Base-by-base conservation (phyloP, 75 land plant genomes). In the Cryptomeria japonica region DNA sequence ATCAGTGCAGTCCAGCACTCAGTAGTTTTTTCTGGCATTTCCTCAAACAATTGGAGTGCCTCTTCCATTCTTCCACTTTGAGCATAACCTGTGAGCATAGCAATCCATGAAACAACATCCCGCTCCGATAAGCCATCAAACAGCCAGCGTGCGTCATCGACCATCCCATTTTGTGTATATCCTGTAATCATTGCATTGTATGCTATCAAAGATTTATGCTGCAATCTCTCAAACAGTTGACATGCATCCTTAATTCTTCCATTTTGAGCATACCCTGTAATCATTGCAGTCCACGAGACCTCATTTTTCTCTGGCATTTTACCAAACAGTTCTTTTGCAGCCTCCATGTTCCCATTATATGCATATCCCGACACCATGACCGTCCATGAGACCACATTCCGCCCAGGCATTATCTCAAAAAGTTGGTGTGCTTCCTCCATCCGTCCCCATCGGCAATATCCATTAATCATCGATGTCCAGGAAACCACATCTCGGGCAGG, bases 41-140 rank as follows among this genome's bases (percentile, higher is more conserved):
- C 25, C 53, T 88, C 31, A 85, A 85, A 85, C 28, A 88, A 12
- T 64, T 58, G 72, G 36, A 85, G 73, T 19, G 88, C 89, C 70
- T 86, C 68, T 39, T 86, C 47, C 38, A 88, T 86, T 56, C 70
- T 61, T 85, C 88, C 88, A 86, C 90, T 91, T 47, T 84, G 88
- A 25, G 58, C 79, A 47, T 80, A 87, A 15, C 85, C 93, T 87
- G 93, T 90, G 61, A 95, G 89, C 93, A 94, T 92, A 6, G 93
- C 90, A 85, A 91, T 95, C 87, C 89, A 91, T 14, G 92, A 94
- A 39, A 91, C 91, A 37, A 88, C 41, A 82, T 92, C 90, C 37
- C 90, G 93, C 3, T 86, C 76, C 36, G 89, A 14, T 44, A 93
- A 87, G 80, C 89, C 90, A 22, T 84, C 93, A 61, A 93, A 94